These are phyloP conservation scores for Colletotrichum lindemuthianum DNA, from an alignment of 2,329 filamentous ascomycete species.

Conservation along the genomic window DNA sequence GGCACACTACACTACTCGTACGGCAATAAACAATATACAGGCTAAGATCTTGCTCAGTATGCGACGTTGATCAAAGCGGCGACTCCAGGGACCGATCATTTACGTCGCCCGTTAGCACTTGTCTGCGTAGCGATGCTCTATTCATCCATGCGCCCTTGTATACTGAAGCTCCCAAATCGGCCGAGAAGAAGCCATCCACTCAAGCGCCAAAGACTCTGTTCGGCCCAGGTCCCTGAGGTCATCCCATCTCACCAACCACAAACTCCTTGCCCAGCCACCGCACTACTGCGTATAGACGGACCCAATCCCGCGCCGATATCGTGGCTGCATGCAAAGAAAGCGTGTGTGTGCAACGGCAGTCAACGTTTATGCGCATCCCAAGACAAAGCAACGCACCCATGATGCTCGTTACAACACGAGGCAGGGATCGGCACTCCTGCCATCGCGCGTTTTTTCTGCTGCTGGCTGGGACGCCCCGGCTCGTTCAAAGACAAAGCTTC, in stretches of 20 bases:
- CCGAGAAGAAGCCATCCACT: slow-evolving; percentile 4
- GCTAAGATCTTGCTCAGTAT: too few species aligned
- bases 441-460: not conserved
- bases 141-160: slow-evolving; percentile 20
- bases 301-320: not conserved
- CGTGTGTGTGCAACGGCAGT: not conserved
- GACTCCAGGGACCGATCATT: too few species aligned
- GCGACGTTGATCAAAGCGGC: too few species aligned
- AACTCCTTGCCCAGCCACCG: not conserved
- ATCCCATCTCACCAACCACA: slow-evolving; percentile 18
- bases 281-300: not conserved
- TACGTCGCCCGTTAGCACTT: not conserved
- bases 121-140: not conserved
- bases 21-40: not conserved
- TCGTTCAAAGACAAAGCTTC: slow-evolving; percentile 14
- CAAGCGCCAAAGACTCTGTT: not conserved
- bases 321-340: slow-evolving; percentile 4
- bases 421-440: slow-evolving; percentile 13
- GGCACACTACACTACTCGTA: not conserved
- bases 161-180: not conserved
- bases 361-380: slow-evolving; percentile 12
- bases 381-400: not conserved
- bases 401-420: slow-evolving; percentile 19
- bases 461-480: not conserved
- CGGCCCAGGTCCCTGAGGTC: slow-evolving; percentile 5